Percentiles rank a stretch among this genome's conserved stretches.
Evolutionary conservation across 768 basidiomycete species (phyloP).

Genomic region (Russula sp.): DNA sequence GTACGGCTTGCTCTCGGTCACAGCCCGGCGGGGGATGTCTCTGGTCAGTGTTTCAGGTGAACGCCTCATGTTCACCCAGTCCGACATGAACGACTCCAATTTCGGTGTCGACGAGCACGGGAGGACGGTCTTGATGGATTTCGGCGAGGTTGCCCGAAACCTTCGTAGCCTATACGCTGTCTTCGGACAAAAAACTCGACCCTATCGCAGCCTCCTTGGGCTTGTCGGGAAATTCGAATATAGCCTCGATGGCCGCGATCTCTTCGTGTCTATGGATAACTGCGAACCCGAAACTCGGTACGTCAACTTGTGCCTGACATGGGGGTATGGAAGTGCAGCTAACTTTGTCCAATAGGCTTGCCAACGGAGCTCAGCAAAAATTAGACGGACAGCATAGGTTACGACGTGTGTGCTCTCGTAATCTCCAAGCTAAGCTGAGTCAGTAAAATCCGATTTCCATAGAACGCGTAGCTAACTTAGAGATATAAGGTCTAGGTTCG

Average conservation of each 20-base stretch:
- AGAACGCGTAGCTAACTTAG: too few relatives aligned
- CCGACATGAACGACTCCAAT: conserved; percentile 30
- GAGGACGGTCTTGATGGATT: conserved; percentile 29
- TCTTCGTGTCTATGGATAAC: neutral
- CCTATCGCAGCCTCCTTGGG: neutral
- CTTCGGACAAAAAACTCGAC: neutral
- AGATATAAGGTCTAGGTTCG: too few relatives aligned
- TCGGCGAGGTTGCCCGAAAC: conserved; percentile 28
- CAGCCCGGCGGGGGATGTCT: neutral
- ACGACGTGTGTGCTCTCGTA: too few relatives aligned
- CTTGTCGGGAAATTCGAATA: neutral
- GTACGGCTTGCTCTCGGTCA: neutral
- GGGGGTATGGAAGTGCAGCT: neutral
- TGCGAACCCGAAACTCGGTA: neutral
- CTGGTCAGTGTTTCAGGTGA: conserved; percentile 22
- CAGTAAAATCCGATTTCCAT: too few relatives aligned
- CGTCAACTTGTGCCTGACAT: neutral
- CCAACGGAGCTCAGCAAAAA: too few relatives aligned
- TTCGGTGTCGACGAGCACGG: conserved; percentile 30
- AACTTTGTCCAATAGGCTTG: too few relatives aligned
- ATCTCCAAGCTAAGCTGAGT: too few relatives aligned
- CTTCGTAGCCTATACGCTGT: conserved; percentile 18
- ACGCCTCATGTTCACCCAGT: conserved; percentile 29
- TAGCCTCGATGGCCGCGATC: neutral
- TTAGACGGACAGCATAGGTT: too few relatives aligned